phyloP scores from a whole-genome alignment of 1,139 yeast genomes.

The Zygosaccharomyces sapae region DNA sequence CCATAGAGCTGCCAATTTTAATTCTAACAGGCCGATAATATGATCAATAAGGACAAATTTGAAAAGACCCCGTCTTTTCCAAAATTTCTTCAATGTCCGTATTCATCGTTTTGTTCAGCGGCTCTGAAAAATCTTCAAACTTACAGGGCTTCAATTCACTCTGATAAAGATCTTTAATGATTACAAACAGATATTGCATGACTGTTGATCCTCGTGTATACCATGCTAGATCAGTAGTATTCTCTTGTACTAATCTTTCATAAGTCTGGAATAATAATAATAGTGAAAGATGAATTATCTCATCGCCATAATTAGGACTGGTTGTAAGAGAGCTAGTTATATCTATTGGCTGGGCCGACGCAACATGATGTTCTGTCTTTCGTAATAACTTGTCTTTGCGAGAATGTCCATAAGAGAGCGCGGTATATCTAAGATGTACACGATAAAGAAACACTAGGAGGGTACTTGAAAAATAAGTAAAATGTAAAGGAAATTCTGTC shows the following conservation, averaged over 20 bases:
- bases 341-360: constrained; percentile 13
- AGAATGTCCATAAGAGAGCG: constrained; percentile 16
- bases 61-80: constrained; percentile 14
- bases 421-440: constrained; percentile 25
- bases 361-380: constrained; percentile 10
- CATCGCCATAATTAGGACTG: constrained; percentile 17
- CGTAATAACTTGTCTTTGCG: constrained; percentile 15
- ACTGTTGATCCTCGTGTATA: constrained; percentile 32
- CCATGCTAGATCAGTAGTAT: constrained; percentile 24
- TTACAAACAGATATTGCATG: constrained; percentile 31
- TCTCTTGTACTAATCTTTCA: constrained; percentile 24
- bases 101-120: constrained; percentile 14
- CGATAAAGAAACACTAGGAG: constrained; percentile 27
- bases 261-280: constrained; percentile 24
- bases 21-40: constrained; percentile 23
- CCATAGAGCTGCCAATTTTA: constrained; percentile 28
- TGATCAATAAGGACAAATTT: constrained; percentile 26
- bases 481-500: constrained; percentile 9
- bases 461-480: constrained; percentile 25
- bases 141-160: constrained; percentile 17
- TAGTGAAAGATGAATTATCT: constrained; percentile 24
- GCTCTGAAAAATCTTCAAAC: constrained; percentile 8
- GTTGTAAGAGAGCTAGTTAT: constrained; percentile 18
- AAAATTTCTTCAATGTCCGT: constrained; percentile 21
- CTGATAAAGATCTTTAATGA: constrained; percentile 26